Conservation (phyloP, 2,329 filamentous ascomycete species). For the Hypoxylon sp. region DNA sequence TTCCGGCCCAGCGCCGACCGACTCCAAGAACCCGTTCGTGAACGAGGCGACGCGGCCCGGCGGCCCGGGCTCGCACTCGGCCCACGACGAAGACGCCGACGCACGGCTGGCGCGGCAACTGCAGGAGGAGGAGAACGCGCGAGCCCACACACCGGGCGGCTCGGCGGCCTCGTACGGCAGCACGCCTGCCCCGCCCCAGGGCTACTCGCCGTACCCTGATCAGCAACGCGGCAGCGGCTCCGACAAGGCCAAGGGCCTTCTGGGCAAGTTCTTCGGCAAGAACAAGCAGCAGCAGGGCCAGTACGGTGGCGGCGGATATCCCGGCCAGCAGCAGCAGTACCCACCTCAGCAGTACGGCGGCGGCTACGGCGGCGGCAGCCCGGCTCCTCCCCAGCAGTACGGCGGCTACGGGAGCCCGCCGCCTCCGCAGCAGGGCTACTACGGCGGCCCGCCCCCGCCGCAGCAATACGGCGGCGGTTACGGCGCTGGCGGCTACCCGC, state of each 20-base stretch:
- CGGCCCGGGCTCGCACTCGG: no score
- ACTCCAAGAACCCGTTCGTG: constrained; percentile 76
- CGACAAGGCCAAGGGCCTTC: constrained; percentile 53
- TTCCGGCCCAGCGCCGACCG: constrained; percentile 53
- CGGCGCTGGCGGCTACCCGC: constrained; percentile 45
- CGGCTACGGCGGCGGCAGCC: constrained; percentile 46
- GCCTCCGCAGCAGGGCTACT: constrained; percentile 45
- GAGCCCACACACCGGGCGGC: constrained; percentile 45
- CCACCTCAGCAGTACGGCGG: constrained; percentile 47
- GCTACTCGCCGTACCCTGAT: constrained; percentile 44
- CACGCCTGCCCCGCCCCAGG: constrained; percentile 41
- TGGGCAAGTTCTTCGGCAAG: constrained; percentile 48
- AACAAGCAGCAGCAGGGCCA: constrained; percentile 43
- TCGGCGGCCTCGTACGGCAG: constrained; percentile 47
- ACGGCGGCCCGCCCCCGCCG: constrained; percentile 38
- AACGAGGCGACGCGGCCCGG: constrained; percentile 42
- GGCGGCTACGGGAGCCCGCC: constrained; percentile 47
- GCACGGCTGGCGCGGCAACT: constrained; percentile 73
- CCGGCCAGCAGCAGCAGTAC: constrained; percentile 44
- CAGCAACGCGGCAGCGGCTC: constrained; percentile 51
- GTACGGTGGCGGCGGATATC: constrained; percentile 46
- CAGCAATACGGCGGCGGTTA: constrained; percentile 41
- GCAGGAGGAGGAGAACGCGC: constrained; percentile 83
- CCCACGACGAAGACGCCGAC: constrained; percentile 47
- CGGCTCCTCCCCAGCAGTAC: constrained; percentile 44